Conservation (phyloP, 495 filamentous ascomycete species). For the Penicillium egyptiacum region DNA sequence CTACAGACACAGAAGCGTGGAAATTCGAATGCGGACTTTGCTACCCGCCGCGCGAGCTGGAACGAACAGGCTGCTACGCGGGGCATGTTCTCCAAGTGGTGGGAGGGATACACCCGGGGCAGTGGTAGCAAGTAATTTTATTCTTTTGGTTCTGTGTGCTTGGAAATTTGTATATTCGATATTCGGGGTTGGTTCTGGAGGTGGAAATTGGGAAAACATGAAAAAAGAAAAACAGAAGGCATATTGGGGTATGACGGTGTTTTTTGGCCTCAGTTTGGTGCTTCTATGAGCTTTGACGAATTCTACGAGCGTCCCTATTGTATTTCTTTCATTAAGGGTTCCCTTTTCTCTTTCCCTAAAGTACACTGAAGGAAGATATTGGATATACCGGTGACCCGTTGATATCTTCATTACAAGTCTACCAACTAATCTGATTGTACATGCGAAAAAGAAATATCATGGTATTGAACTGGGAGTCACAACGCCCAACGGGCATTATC, state of each 20-base stretch:
- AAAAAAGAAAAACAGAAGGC: neutral
- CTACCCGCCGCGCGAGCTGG: constrained; percentile 47
- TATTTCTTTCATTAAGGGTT: neutral
- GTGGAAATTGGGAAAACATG: neutral
- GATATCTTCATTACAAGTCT: too few species aligned
- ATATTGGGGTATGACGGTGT: neutral
- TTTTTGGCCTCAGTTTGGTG: neutral
- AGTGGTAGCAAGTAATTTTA: neutral
- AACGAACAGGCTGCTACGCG: constrained; percentile 47
- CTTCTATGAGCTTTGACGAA: neutral
- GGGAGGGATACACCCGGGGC: constrained; percentile 51
- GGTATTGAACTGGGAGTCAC: neutral
- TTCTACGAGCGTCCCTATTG: neutral
- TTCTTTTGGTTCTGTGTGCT: neutral
- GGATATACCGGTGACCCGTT: too few species aligned
- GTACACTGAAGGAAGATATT: too few species aligned
- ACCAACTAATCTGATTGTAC: neutral
- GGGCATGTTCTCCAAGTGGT: constrained; percentile 52
- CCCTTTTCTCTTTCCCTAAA: neutral
- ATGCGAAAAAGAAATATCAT: neutral
- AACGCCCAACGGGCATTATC: neutral
- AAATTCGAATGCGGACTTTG: constrained; percentile 37
- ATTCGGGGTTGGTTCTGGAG: neutral
- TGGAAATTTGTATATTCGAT: neutral
- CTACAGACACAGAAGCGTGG: constrained; percentile 55